Evolutionary conservation across 2,329 filamentous ascomycete genomes (phyloP).

Genomic region (Cercospora janseana): DNA sequence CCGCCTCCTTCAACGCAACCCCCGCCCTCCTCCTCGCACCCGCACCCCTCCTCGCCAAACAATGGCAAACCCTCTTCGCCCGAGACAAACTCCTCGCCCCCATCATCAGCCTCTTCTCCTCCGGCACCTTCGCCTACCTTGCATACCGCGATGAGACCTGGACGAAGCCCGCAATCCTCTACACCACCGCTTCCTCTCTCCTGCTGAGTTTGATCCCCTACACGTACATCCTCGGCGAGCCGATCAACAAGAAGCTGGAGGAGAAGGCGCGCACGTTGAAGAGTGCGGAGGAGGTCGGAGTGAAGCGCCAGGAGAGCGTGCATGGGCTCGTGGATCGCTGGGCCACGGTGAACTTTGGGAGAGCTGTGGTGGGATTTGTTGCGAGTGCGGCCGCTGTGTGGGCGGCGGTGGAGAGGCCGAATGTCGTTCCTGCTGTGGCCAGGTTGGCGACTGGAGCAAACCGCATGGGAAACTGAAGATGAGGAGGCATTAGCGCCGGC

Average conservation of each 20-base stretch:
- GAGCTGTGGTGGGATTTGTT: slow-evolving; percentile 36
- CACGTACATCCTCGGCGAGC: slow-evolving; percentile 48
- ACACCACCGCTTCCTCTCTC: slow-evolving; percentile 49
- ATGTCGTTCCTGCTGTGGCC: slow-evolving; percentile 30
- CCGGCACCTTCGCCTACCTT: slow-evolving; percentile 43
- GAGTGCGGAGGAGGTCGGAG: slow-evolving; percentile 42
- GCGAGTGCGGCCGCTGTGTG: slow-evolving; percentile 30
- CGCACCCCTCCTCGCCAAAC: slow-evolving; percentile 54
- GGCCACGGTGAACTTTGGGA: slow-evolving; percentile 53
- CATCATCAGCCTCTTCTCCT: slow-evolving; percentile 42
- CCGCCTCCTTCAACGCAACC: slow-evolving; percentile 43
- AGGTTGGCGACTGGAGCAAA: slow-evolving; percentile 30
- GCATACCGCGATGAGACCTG: slow-evolving; percentile 40
- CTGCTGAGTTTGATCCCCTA: slow-evolving; percentile 53
- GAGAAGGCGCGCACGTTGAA: slow-evolving; percentile 43
- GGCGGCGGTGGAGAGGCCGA: slow-evolving; percentile 33
- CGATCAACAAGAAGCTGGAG: slow-evolving; percentile 51
- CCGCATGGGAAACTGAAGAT: slow-evolving; percentile 22
- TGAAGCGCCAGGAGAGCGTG: slow-evolving; percentile 46
- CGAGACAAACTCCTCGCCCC: slow-evolving; percentile 44
- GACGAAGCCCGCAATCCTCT: slow-evolving; percentile 43
- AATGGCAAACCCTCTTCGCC: slow-evolving; percentile 52
- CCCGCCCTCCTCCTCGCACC: slow-evolving; percentile 58
- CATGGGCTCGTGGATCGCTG: slow-evolving; percentile 57
- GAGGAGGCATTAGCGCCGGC: too few relatives aligned